A percentile compares a stretch with the other conserved stretches of the same genome.
Evolutionary conservation across 1,139 yeast species (phyloP).

Genomic region (Pichia sp.): DNA sequence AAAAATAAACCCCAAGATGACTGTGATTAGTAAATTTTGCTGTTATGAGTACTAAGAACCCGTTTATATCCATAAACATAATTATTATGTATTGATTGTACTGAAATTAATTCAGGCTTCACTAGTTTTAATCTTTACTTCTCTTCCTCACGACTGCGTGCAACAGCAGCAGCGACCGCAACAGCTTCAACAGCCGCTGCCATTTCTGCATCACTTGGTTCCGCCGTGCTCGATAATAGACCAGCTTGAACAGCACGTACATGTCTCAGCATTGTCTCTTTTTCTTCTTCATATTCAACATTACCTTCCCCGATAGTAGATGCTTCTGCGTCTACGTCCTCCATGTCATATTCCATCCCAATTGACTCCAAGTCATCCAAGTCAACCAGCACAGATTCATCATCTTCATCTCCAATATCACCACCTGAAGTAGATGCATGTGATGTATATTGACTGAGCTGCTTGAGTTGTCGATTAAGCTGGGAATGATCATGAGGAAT

Average conservation of each 20-base stretch:
- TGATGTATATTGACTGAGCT: constrained; percentile 22
- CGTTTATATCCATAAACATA: neutral
- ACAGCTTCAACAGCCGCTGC: constrained; percentile 21
- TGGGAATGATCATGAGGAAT: constrained; percentile 26
- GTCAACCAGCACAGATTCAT: constrained; percentile 14
- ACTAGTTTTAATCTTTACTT: neutral
- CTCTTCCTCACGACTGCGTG: constrained; percentile 1
- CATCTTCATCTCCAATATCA: constrained; percentile 5
- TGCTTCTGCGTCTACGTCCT: constrained; percentile 6
- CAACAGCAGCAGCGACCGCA: constrained; percentile 15
- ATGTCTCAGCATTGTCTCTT: constrained; percentile 14
- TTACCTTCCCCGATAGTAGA: neutral
- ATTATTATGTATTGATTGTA: neutral
- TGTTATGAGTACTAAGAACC: neutral
- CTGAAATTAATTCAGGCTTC: neutral
- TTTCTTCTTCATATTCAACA: constrained; percentile 13
- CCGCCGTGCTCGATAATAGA: constrained; percentile 6
- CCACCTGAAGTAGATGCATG: constrained; percentile 14
- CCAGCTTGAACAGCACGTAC: constrained; percentile 14
- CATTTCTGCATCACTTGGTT: constrained; percentile 17
- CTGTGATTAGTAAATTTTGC: neutral
- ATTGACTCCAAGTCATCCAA: constrained; percentile 12
- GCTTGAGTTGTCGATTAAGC: constrained; percentile 28
- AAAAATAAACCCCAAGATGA: neutral
- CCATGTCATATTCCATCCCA: constrained; percentile 8